These are phyloP conservation scores for Coelastrella sp. DNA, from an alignment of 139 green algal genomes.

Conservation along the genomic window DNA sequence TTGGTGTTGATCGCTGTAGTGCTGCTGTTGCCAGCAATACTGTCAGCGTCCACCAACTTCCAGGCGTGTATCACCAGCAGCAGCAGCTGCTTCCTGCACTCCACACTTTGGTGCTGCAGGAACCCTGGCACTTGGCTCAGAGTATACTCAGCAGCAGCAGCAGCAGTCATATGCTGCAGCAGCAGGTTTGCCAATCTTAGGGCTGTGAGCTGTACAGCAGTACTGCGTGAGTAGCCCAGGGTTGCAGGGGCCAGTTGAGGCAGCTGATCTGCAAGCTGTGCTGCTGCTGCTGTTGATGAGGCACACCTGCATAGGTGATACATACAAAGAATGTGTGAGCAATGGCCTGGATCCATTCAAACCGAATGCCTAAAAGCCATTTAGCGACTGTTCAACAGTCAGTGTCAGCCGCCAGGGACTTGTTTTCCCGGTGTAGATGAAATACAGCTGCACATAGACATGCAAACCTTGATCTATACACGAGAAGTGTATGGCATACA, in stretches of 20 bases:
- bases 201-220: not conserved
- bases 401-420: no score
- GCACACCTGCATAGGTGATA: not conserved
- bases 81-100: constrained; percentile 9
- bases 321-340: not conserved
- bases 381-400: no score
- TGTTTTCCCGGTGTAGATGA: no score
- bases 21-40: not conserved
- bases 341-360: not conserved
- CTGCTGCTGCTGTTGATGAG: not conserved
- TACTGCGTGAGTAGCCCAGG: not conserved
- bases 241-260: not conserved
- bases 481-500: not conserved
- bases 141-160: not conserved
- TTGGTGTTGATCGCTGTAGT: constrained; percentile 9
- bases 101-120: not conserved
- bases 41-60: not conserved
- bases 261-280: constrained; percentile 20
- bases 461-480: not conserved
- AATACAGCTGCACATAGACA: not conserved
- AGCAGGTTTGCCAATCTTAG: constrained; percentile 26
- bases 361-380: no score
- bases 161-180: not conserved
- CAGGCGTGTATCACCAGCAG: not conserved
- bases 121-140: constrained; percentile 4